A percentile compares a stretch with the other conserved stretches of the same genome.
Evolutionary conservation across 2,329 filamentous ascomycete genomes (phyloP).

Genomic region (Trichophyton rubrum): DNA sequence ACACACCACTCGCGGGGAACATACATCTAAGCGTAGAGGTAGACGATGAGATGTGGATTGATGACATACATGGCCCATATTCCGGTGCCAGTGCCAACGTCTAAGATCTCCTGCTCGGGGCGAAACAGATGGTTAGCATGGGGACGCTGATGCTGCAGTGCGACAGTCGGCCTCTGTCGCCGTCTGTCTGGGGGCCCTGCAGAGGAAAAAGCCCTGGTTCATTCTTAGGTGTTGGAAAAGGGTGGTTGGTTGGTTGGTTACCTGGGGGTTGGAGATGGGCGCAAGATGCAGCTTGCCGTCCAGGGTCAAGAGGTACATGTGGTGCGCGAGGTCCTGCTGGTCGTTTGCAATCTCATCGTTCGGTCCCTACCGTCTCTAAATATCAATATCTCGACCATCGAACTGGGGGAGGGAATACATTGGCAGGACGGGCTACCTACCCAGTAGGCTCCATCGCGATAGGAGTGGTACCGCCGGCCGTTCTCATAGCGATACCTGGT

Average conservation of each 20-base stretch:
- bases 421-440: background rate
- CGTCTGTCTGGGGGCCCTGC: no score
- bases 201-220: background rate
- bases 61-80: conserved; percentile 8
- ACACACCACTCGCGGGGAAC: no score
- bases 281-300: conserved; percentile 19
- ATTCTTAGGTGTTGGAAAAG: background rate
- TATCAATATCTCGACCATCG: no score
- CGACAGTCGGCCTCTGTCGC: background rate
- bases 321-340: conserved; percentile 18
- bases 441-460: conserved; percentile 7
- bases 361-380: conserved; percentile 12
- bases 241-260: background rate
- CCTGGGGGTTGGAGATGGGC: conserved; percentile 15
- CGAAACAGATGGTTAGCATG: background rate
- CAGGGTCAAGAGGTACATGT: conserved; percentile 18
- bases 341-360: conserved; percentile 18
- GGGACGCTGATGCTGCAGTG: background rate
- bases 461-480: conserved; percentile 7
- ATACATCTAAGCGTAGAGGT: background rate
- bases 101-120: conserved; percentile 5
- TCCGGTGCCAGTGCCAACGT: conserved; percentile 9
- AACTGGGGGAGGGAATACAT: no score
- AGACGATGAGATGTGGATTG: background rate
- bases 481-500: conserved; percentile 8